Evolutionary conservation across 202 grass and related monocot genomes (phyloP).

Genomic region (Zizania palustris): DNA sequence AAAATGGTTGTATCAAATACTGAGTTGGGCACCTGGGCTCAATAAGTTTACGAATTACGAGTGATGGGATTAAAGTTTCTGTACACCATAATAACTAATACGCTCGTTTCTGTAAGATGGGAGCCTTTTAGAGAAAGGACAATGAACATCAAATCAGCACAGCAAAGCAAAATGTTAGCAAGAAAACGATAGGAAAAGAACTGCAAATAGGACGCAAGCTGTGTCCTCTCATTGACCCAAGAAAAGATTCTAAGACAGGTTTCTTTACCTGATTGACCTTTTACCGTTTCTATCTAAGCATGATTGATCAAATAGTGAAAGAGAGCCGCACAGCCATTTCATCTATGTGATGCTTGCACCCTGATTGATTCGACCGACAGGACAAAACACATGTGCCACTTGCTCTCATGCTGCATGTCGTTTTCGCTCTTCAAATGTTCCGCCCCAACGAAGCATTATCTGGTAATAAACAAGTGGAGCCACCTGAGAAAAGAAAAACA

Average conservation of each 20-base stretch:
- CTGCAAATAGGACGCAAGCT: not conserved
- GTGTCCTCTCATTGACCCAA: conserved; percentile 39
- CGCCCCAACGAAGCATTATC: not conserved
- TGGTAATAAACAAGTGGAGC: conserved; percentile 8
- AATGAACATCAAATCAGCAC: conserved; percentile 14
- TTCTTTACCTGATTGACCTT: conserved; percentile 33
- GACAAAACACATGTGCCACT: conserved; percentile 43
- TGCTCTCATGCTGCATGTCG: conserved; percentile 34
- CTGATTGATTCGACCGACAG: conserved; percentile 44
- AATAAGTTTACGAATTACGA: not conserved
- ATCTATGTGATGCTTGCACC: conserved; percentile 27
- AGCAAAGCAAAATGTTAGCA: not conserved
- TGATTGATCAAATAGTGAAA: conserved; percentile 46
- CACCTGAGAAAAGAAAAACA: conserved; percentile 17
- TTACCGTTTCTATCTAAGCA: conserved; percentile 52
- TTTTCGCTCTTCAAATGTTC: conserved; percentile 37
- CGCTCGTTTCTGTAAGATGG: not conserved
- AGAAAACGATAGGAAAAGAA: conserved; percentile 25
- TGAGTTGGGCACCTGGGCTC: not conserved
- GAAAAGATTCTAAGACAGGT: conserved; percentile 43
- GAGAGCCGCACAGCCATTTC: conserved; percentile 21
- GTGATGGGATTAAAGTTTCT: not conserved
- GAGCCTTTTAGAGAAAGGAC: conserved; percentile 14
- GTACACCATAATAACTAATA: not conserved
- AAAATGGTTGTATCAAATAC: not conserved